Evolutionary conservation across 2,329 filamentous ascomycete species (phyloP), one percentile per base, ranked within the genome.

Genomic region (Aspergillus fischeri): DNA sequence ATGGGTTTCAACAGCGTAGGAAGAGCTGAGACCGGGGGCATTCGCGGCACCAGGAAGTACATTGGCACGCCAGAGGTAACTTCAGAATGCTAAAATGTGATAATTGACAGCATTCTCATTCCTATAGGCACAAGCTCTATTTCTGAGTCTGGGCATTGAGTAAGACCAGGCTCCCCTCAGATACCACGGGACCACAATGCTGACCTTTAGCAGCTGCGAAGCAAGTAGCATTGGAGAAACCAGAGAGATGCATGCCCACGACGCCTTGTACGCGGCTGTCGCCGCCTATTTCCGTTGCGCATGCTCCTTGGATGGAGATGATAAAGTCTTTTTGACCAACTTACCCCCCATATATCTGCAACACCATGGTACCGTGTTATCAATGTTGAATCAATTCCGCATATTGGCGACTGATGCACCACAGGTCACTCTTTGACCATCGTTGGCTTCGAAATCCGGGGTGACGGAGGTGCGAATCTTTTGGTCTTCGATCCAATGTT

Each of bases 401-500:
- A 25, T 21, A 56, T 25, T 42, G 9, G 6, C 29, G 45, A 48
- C 41, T 42, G n/a, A 38, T 20, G 10, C 21, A n/a, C 8, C 14
- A 1, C 27, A 82, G 91, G 92, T 2, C 93, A 97, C 72, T 97
- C 92, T 1, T 81, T 96, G 78, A 96, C 91, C 0, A 91, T 97
- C 52, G 80, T 97, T 54, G 93, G 93, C 0, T 81, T 96, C 27
- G 92, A 97, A 73, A 84, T 83, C 62, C 83, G 81, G 28, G 78
- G 75, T 35, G 81, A 88, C 58, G 89, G 89, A 27, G 77, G 79
- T 20, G 77, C 81, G 52, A 89, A 90, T 63, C 77, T 97, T 20
- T 78, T 97, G 0, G 89, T 96, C 11, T 96, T 96, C 70, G 92
- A 97, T 70, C 92, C 93, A 1, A 89, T 89, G 76, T 91, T 90